Evolutionary conservation across 2,329 filamentous ascomycete species (phyloP).

Genomic region (Penicillium crustosum): DNA sequence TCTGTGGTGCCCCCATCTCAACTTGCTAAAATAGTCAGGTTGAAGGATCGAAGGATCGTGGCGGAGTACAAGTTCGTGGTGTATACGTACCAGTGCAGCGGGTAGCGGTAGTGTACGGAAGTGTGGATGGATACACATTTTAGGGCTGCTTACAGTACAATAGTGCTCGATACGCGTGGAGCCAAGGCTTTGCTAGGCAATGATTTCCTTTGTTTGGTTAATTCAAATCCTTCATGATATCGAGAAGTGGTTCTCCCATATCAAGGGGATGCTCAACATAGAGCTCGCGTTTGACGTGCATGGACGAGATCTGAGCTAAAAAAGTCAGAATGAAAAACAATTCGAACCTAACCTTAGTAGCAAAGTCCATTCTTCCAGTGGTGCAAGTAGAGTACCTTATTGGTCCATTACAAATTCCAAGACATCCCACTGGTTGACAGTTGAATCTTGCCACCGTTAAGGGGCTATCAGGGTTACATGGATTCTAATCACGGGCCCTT

Average conservation of each 20-base stretch:
- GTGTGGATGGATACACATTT: not conserved
- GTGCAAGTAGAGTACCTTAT: not conserved
- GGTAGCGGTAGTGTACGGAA: slow-evolving; percentile 1
- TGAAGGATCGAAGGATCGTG: not conserved
- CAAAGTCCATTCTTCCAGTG: not conserved
- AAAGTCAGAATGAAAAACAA: not conserved
- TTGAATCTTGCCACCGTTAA: slow-evolving; percentile 5
- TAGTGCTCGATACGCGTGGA: slow-evolving; percentile 13
- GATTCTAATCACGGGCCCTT: not conserved
- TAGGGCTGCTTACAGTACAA: slow-evolving; percentile 24
- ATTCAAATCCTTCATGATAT: not conserved
- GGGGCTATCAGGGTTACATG: slow-evolving; percentile 6
- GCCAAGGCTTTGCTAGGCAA: not conserved
- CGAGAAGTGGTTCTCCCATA: not conserved
- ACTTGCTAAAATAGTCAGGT: no score
- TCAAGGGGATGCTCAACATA: not conserved
- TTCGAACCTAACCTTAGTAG: not conserved
- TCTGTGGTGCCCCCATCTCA: slow-evolving; percentile 5
- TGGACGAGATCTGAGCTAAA: not conserved
- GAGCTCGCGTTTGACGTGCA: not conserved
- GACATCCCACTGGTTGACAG: not conserved
- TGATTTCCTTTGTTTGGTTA: not conserved
- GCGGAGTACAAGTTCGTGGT: not conserved
- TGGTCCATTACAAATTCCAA: slow-evolving; percentile 1
- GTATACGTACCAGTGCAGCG: slow-evolving; percentile 4